Percentiles rank a stretch among this genome's conserved stretches.
These are phyloP conservation scores for Kwoniella dendrophila DNA, from an alignment of 768 basidiomycete species.

Conservation along the genomic window DNA sequence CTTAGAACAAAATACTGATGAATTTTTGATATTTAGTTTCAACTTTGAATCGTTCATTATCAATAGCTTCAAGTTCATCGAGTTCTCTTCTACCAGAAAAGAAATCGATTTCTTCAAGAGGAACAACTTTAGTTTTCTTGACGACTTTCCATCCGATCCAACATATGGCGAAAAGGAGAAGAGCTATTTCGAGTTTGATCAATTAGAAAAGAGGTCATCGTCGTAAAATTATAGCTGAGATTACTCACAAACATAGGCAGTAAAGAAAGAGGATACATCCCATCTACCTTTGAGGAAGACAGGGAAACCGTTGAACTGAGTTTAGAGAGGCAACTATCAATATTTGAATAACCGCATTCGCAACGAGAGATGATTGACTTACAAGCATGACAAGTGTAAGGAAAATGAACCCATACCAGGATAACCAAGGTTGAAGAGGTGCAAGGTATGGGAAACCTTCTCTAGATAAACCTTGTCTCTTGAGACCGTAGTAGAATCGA, in stretches of 20 bases:
- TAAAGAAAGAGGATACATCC: constrained; percentile 53
- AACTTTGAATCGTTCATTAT: constrained; percentile 37
- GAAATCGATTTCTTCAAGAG: constrained; percentile 55
- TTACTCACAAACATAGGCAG: constrained; percentile 53
- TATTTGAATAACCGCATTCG: constrained; percentile 7
- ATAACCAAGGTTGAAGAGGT: constrained; percentile 55
- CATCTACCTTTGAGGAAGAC: constrained; percentile 57
- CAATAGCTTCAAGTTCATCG: constrained; percentile 51
- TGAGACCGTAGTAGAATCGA: constrained; percentile 53
- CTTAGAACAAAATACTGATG: constrained; percentile 35
- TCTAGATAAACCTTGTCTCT: constrained; percentile 53
- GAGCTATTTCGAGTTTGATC: constrained; percentile 21
- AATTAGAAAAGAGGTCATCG: background rate
- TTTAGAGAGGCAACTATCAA: constrained; percentile 25
- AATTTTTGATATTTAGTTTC: constrained; percentile 42
- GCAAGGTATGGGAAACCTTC: constrained; percentile 54
- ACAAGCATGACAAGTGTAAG: constrained; percentile 50
- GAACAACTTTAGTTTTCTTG: constrained; percentile 49
- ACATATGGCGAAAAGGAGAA: constrained; percentile 54
- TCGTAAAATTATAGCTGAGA: background rate
- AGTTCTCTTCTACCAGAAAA: constrained; percentile 50
- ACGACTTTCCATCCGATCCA: constrained; percentile 55
- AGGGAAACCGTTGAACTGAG: constrained; percentile 47
- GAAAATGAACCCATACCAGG: constrained; percentile 51
- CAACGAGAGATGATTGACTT: constrained; percentile 13